These are phyloP conservation scores for Plantago major DNA, from an alignment of 257 asterid species.

Conservation along the genomic window DNA sequence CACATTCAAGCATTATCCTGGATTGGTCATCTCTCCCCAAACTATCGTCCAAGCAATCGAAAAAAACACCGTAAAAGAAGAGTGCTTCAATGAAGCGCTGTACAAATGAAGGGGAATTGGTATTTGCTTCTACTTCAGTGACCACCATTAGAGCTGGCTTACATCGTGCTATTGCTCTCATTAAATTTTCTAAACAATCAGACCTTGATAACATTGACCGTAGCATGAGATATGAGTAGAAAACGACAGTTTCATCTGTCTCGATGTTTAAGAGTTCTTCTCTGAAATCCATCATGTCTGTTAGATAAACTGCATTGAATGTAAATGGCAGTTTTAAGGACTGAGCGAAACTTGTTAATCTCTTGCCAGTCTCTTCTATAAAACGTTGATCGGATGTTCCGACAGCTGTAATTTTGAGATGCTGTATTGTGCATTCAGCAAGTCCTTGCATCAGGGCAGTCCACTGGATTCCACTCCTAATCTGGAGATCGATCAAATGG, in stretches of 20 bases:
- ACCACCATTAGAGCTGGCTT: constrained; percentile 53
- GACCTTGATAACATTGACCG: constrained; percentile 53
- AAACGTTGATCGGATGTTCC: constrained; percentile 27
- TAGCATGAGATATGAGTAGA: constrained; percentile 35
- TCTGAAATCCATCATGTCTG: constrained; percentile 38
- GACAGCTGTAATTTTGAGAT: constrained; percentile 50
- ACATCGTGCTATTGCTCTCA: constrained; percentile 34
- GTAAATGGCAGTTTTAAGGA: constrained; percentile 44
- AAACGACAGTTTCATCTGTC: constrained; percentile 41
- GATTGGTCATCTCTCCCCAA: constrained; percentile 33
- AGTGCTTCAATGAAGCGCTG: constrained; percentile 57
- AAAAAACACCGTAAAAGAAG: constrained; percentile 41
- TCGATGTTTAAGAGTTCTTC: constrained; percentile 28
- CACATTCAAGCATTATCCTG: constrained; percentile 39
- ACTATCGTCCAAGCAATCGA: constrained; percentile 61
- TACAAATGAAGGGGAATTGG: constrained; percentile 54
- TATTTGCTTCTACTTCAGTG: constrained; percentile 61
- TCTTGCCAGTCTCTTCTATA: constrained; percentile 40
- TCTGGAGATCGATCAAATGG: constrained; percentile 62
- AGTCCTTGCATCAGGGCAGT: constrained; percentile 62
- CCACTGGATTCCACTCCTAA: constrained; percentile 68
- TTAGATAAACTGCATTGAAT: constrained; percentile 31
- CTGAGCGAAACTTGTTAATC: constrained; percentile 41
- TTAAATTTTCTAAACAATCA: constrained; percentile 31
- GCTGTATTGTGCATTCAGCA: constrained; percentile 24